Evolutionary conservation across 1,139 yeast genomes (phyloP), one percentile per base, ranked within the genome.

Genomic region (Candida sp.): DNA sequence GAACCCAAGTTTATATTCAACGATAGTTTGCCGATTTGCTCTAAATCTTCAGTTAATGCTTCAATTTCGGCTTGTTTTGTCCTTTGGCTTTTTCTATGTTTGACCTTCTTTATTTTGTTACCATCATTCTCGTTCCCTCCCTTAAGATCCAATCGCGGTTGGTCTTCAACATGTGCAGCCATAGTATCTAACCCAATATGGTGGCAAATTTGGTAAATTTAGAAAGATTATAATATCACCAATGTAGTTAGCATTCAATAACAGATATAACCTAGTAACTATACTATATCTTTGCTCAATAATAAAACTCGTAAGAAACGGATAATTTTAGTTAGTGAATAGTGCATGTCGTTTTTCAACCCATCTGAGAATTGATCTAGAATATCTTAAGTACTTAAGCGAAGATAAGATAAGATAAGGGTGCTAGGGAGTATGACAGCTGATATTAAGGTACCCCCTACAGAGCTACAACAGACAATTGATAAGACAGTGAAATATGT

Each of bases 401-500:
- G 19, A 15, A 15, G 19, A 15, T 15, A 15, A 15, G 19, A 15
- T 15, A 15, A 15, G 19, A 15, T 15, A 27, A 27, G 3, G 5
- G n/a, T 22, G 22, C 3, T 7, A 22, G 15, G 23, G 22, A 35
- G n/a, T 5, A 37, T 37, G 39, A 11, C n/a, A 1, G 66, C 63
- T 0, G 77, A 74, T 21, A 56, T 79, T 8, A 66, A 63, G 11
- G 61, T 80, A 3, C 90, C 90, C 0, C 87, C 88, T 1, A 72
- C 71, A 2, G 81, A 81, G 22, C 60, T 81, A 5, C 67, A 77
- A 52, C 72, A 70, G 23, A 73, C 81, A 6, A 83, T 90, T 12
- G 84, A 79, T 43, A 87, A 85, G 56, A 87, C 96, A 0, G 87
- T 85, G 1, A 79, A 70, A 3, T 88, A 84, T 56, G 88, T 90